Percentiles rank a stretch among this genome's conserved stretches.
These are phyloP conservation scores for Lasiodiplodia citricola DNA, from an alignment of 2,329 filamentous ascomycete genomes.

Conservation along the genomic window DNA sequence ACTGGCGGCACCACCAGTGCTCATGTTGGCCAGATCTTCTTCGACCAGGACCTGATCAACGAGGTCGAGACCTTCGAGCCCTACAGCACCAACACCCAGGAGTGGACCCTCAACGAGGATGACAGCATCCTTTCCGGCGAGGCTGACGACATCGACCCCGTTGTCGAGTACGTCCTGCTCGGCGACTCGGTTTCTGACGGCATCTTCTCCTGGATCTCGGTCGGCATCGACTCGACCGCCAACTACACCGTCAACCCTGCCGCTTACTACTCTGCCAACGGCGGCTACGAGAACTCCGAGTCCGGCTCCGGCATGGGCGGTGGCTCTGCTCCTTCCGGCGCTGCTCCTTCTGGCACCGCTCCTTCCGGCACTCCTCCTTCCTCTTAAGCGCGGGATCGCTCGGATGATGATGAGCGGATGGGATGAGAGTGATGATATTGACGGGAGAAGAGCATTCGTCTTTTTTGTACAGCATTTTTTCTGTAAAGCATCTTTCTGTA, in stretches of 20 bases:
- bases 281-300: constrained; percentile 23
- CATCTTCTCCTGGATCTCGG: constrained; percentile 40
- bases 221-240: constrained; percentile 24
- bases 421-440: background rate
- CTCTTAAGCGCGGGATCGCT: background rate
- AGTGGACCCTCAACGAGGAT: constrained; percentile 56
- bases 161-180: constrained; percentile 63
- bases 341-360: background rate
- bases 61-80: constrained; percentile 56
- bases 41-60: constrained; percentile 63
- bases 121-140: constrained; percentile 58
- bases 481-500: background rate
- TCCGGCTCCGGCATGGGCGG: constrained; percentile 13
- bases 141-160: constrained; percentile 58
- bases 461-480: background rate
- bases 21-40: constrained; percentile 70
- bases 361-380: constrained; percentile 12
- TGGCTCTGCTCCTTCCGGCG: constrained; percentile 3
- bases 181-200: constrained; percentile 52
- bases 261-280: constrained; percentile 23
- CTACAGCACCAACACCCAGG: constrained; percentile 50
- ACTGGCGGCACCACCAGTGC: constrained; percentile 55
- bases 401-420: background rate
- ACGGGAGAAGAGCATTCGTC: background rate
- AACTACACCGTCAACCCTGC: constrained; percentile 26